Percentiles rank a stretch among this genome's conserved stretches.
phyloP scores from a whole-genome alignment of 2,329 filamentous ascomycete species.

The Fusarium sp. region DNA sequence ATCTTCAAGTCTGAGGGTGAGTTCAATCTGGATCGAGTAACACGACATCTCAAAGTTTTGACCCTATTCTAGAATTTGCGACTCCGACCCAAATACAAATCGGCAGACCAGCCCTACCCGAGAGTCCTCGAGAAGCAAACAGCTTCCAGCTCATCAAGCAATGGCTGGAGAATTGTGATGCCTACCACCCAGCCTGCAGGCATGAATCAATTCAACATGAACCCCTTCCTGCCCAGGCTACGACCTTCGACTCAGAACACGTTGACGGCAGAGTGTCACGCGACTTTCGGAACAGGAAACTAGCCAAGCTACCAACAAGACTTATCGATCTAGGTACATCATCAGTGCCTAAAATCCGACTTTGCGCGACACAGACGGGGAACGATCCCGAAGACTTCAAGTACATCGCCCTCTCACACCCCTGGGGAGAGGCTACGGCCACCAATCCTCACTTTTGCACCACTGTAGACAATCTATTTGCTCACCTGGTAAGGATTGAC shows the following conservation, averaged over 20 bases:
- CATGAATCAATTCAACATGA: no score
- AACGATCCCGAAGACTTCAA: background rate
- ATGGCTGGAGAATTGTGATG: conserved; percentile 13
- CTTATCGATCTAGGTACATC: conserved; percentile 10
- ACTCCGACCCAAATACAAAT: background rate
- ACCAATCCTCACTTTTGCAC: conserved; percentile 11
- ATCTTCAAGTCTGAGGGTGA: conserved; percentile 14
- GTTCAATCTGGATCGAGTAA: no score
- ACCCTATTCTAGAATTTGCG: no score
- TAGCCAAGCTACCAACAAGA: conserved; percentile 1
- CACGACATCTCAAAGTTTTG: no score
- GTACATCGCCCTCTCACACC: conserved; percentile 16
- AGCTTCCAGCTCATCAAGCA: conserved; percentile 12
- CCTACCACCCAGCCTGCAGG: background rate
- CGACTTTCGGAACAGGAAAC: background rate
- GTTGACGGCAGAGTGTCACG: no score
- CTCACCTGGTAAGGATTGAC: conserved; percentile 1
- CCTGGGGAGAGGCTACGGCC: conserved; percentile 5
- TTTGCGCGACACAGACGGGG: background rate
- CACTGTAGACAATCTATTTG: background rate
- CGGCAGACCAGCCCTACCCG: background rate
- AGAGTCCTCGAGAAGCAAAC: background rate
- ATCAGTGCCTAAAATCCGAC: background rate
- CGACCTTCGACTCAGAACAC: no score
- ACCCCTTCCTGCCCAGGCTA: no score